phyloP scores from a whole-genome alignment of 2,329 filamentous ascomycete genomes.

The Venturia nashicola region DNA sequence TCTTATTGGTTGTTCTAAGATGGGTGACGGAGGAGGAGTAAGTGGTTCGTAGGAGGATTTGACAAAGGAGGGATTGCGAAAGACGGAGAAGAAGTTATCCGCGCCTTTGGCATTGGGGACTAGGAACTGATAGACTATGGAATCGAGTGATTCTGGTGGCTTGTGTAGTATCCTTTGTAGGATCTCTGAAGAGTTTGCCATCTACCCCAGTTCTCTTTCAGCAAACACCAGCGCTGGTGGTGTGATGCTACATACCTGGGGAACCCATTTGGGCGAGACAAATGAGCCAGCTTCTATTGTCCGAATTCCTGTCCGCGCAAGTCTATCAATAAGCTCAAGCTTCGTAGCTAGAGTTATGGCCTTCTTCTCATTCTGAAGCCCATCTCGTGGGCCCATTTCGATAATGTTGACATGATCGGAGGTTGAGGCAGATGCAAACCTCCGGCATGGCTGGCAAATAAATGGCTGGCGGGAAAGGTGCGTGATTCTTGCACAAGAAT shows the following conservation, averaged over 20 bases:
- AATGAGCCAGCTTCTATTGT: slow-evolving; percentile 76
- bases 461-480: background rate
- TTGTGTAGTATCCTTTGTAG: slow-evolving; percentile 53
- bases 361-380: slow-evolving; percentile 74
- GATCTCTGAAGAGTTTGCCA: slow-evolving; percentile 68
- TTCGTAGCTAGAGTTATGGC: slow-evolving; percentile 61
- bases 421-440: background rate
- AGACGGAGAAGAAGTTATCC: slow-evolving; percentile 45
- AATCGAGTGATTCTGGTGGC: slow-evolving; percentile 39
- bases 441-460: background rate
- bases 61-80: slow-evolving; percentile 28
- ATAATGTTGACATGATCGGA: slow-evolving; percentile 44
- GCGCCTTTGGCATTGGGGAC: slow-evolving; percentile 67
- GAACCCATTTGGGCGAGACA: slow-evolving; percentile 74
- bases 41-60: slow-evolving; percentile 34
- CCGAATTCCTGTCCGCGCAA: slow-evolving; percentile 55
- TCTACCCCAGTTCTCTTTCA: slow-evolving; percentile 33
- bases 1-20: slow-evolving; percentile 4
- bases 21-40: slow-evolving; percentile 28
- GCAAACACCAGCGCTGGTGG: background rate
- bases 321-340: slow-evolving; percentile 58
- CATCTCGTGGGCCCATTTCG: slow-evolving; percentile 75
- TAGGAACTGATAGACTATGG: slow-evolving; percentile 67
- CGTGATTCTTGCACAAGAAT: background rate
- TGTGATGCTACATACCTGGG: slow-evolving; percentile 44